Conservation (phyloP, 2,329 filamentous ascomycete species). For the Bisporella sp. region DNA sequence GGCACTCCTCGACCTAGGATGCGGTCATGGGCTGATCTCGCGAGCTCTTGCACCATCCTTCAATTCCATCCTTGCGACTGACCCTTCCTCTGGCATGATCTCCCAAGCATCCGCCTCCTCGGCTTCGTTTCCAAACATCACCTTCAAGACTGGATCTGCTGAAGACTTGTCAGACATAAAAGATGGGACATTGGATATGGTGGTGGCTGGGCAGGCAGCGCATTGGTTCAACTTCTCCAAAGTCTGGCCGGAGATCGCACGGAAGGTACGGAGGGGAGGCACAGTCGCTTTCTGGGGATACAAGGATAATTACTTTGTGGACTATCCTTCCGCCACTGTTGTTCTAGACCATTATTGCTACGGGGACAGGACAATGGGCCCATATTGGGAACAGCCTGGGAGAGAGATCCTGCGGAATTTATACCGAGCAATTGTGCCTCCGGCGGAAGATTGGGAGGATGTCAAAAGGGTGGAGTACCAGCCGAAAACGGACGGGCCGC, state of each 20-base stretch:
- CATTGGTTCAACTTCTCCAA: slow-evolving; percentile 58
- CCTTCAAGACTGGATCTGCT: slow-evolving; percentile 42
- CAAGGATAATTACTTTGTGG: slow-evolving; percentile 54
- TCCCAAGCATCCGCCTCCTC: slow-evolving; percentile 37
- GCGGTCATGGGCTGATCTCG: slow-evolving; percentile 52
- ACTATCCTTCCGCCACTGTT: slow-evolving; percentile 41
- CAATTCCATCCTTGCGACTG: slow-evolving; percentile 42
- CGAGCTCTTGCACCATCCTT: slow-evolving; percentile 48
- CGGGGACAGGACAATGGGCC: slow-evolving; percentile 44
- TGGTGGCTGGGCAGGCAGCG: slow-evolving; percentile 47
- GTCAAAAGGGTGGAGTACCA: slow-evolving; percentile 50
- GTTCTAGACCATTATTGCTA: slow-evolving; percentile 51
- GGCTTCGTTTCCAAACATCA: slow-evolving; percentile 33
- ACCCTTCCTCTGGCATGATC: slow-evolving; percentile 53
- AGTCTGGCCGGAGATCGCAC: slow-evolving; percentile 47
- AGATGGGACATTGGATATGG: slow-evolving; percentile 44
- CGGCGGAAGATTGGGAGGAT: slow-evolving; percentile 43
- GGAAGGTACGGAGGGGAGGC: slow-evolving; percentile 46
- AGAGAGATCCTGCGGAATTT: slow-evolving; percentile 45
- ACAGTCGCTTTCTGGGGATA: slow-evolving; percentile 62
- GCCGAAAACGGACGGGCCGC: slow-evolving; percentile 37
- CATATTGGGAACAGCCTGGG: slow-evolving; percentile 56
- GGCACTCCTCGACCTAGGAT: slow-evolving; percentile 51
- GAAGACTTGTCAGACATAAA: slow-evolving; percentile 46
- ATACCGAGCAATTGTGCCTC: slow-evolving; percentile 44